These are phyloP conservation scores for Phaffomyces antillensis DNA, from an alignment of 805 yeast genomes.

Conservation along the genomic window DNA sequence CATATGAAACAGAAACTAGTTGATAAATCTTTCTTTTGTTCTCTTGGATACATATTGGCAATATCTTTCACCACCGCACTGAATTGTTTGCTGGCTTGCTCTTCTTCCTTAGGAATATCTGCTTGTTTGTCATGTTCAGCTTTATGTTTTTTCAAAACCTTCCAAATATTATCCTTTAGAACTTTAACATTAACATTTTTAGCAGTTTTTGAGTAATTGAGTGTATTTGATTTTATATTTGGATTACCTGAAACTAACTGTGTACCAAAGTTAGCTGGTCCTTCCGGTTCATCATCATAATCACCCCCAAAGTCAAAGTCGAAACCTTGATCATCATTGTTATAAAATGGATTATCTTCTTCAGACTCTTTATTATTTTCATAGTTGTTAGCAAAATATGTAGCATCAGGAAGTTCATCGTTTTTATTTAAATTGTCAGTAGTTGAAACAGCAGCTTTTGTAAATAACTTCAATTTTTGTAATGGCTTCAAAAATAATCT, in stretches of 20 bases:
- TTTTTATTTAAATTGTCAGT: conserved; percentile 9
- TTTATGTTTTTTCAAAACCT: conserved; percentile 29
- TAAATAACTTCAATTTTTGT: conserved; percentile 32
- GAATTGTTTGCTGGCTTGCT: conserved; percentile 23
- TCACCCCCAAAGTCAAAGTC: conserved; percentile 20
- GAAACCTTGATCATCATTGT: conserved; percentile 5
- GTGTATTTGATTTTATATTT: conserved; percentile 33
- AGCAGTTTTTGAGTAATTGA: conserved; percentile 62
- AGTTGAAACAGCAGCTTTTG: conserved; percentile 7
- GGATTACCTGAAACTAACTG: conserved; percentile 24
- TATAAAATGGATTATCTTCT: conserved; percentile 10
- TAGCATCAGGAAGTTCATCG: conserved; percentile 49
- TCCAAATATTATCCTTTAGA: conserved; percentile 74
- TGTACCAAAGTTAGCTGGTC: conserved; percentile 18
- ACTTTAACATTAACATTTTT: conserved; percentile 71
- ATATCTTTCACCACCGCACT: conserved; percentile 44
- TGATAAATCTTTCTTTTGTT: conserved; percentile 59
- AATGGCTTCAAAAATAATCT: conserved; percentile 64
- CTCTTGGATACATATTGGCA: conserved; percentile 44
- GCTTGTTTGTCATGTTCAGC: not conserved
- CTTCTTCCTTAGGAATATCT: not conserved
- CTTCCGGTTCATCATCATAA: conserved; percentile 6
- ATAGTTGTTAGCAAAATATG: conserved; percentile 67
- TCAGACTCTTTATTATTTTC: conserved; percentile 27
- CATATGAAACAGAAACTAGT: conserved; percentile 85